Conservation (phyloP, 2,329 filamentous ascomycete genomes). For the Claviceps paspali region DNA sequence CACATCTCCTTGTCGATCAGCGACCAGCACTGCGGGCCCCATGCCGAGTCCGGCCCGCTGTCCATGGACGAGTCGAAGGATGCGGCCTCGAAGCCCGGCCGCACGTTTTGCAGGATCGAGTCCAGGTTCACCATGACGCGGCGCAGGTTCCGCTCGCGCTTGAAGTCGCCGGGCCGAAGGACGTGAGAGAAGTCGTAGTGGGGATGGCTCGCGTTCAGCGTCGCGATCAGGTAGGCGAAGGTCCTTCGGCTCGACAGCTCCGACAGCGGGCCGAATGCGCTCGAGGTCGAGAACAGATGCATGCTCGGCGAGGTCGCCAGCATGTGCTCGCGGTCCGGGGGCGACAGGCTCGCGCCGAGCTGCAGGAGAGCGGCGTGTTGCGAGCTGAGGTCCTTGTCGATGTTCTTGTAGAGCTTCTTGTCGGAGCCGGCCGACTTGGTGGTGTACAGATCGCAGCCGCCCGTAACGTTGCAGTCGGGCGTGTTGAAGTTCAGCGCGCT, state of each 20-base stretch:
- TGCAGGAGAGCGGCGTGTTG: conserved; percentile 82
- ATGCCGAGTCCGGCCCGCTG: conserved; percentile 43
- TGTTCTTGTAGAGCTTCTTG: conserved; percentile 94
- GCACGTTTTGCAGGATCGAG: conserved; percentile 72
- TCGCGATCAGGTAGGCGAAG: conserved; percentile 92
- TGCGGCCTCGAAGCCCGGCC: conserved; percentile 41
- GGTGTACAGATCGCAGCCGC: conserved; percentile 91
- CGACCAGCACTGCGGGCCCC: conserved; percentile 85
- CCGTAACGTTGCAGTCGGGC: conserved; percentile 78
- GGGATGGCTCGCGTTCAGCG: conserved; percentile 78
- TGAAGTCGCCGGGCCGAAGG: conserved; percentile 78
- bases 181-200: conserved; percentile 95
- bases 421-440: conserved; percentile 91
- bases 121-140: conserved; percentile 79
- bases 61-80: conserved; percentile 26
- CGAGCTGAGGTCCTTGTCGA: conserved; percentile 78
- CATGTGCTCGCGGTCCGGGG: conserved; percentile 59
- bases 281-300: conserved; percentile 57
- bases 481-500: conserved; percentile 93
- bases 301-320: conserved; percentile 47
- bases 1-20: conserved; percentile 91
- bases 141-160: conserved; percentile 64
- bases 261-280: conserved; percentile 80
- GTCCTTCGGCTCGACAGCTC: conserved; percentile 80
- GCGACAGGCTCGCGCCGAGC: conserved; percentile 74